Conservation (phyloP, 2,329 filamentous ascomycete species). For the Ceratocystis cubensis region DNA sequence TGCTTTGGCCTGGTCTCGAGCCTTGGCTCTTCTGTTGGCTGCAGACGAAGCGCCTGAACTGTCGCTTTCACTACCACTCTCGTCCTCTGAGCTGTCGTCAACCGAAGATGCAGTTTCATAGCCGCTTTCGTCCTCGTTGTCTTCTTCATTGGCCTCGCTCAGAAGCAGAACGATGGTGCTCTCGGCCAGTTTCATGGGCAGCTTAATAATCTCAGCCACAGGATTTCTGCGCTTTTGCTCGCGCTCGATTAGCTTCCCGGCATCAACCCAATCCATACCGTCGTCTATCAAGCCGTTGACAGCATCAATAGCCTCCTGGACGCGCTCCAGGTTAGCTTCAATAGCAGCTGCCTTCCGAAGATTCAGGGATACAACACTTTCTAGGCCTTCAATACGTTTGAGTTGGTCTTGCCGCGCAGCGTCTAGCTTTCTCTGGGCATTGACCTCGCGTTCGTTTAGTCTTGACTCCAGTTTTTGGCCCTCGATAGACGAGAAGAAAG, state of each 20-base stretch:
- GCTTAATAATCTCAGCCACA: conserved; percentile 73
- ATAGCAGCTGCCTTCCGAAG: conserved; percentile 81
- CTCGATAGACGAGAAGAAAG: conserved; percentile 94
- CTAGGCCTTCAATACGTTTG: conserved; percentile 70
- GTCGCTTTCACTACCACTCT: conserved; percentile 26
- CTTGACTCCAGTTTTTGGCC: conserved; percentile 81
- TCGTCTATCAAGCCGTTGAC: conserved; percentile 84
- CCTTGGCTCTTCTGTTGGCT: conserved; percentile 23
- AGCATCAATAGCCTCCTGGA: conserved; percentile 84
- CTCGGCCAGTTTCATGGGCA: conserved; percentile 81
- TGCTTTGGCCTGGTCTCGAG: conserved; percentile 26
- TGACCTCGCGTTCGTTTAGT: conserved; percentile 67
- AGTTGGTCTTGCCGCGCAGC: conserved; percentile 72
- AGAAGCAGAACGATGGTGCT: conserved; percentile 74
- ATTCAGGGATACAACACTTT: conserved; percentile 70
- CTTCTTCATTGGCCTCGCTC: conserved; percentile 54
- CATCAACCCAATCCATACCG: conserved; percentile 96
- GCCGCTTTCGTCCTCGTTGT: conserved; percentile 44
- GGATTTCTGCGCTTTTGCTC: conserved; percentile 72
- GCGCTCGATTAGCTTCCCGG: conserved; percentile 73
- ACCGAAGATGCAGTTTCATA: conserved; percentile 50
- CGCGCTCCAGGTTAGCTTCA: conserved; percentile 76
- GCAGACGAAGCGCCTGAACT: neutral
- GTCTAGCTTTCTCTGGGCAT: conserved; percentile 72
- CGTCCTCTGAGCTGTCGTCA: conserved; percentile 39